Base-by-base conservation (phyloP, 495 filamentous ascomycete genomes). In the Hypoxylon cercidicola region DNA sequence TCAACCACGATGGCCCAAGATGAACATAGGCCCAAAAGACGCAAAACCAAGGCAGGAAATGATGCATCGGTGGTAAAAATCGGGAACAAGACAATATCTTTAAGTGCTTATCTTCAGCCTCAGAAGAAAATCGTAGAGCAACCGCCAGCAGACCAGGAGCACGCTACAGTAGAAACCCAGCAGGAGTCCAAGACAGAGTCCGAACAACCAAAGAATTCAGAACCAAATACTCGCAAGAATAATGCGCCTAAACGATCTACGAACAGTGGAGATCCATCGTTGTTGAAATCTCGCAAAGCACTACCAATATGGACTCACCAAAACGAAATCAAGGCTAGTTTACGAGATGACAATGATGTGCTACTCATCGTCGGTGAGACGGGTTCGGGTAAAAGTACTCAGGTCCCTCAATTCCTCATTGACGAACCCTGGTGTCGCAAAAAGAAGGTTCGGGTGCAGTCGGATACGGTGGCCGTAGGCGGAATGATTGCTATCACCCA, bases 401-500 rank as follows among this genome's bases (percentile, higher is more conserved):
- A 99, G 74, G 89, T 97, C 10, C 94, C 93, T 0, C 96, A 98
- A 64, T 97, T 96, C 44, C 78, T 99, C 13, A 82, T 88, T 35
- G 79, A 89, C 5, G 90, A 97, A 64, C 75, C 83, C 18, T 98
- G 94, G 91, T 94, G 90, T 72, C 84, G 81, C 47, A 82, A 81
- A 59, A 80, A 78, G 44, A 84, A 73, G 30, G 79, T 85, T 19
- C 83, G 74, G 43, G 70, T 89, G 16, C 67, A 74, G 55, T 60
- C 76, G 49, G 57, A 86, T 50, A 83, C 85, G 2, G 73, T 85
- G 3, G 74, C 68, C 16, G 88, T 93, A 0, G 92, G 92, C 23
- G 93, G 93, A 4, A 90, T 93, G 67, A 97, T 99, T 60, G 96
- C 93, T 1, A 91, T 99, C 57, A 99, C 96, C 0, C 90, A 99